Evolutionary conservation across 139 green algal genomes (phyloP).

Genomic region (Desmodesmus armatus): DNA sequence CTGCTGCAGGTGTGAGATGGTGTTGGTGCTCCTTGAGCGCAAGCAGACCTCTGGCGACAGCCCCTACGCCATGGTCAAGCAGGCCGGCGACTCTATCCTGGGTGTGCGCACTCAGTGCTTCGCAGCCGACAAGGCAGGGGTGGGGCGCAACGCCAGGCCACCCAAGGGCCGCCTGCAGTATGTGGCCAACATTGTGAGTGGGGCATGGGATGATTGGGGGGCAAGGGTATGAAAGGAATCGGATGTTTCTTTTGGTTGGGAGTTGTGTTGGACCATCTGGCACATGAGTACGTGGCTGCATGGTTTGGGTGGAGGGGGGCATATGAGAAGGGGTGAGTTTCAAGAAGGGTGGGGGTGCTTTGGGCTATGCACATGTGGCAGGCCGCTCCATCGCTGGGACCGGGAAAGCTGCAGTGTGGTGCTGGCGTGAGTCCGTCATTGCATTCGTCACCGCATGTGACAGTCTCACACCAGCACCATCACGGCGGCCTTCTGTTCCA

Average conservation of each 20-base stretch:
- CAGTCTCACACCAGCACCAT: no score
- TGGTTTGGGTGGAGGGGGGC: background rate
- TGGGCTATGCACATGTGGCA: no score
- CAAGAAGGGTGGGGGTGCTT: no score
- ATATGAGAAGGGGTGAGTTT: no score
- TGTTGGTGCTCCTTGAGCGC: slow-evolving; percentile 44
- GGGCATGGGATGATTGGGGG: slow-evolving; percentile 68
- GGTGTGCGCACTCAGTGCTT: slow-evolving; percentile 76
- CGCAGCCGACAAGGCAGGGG: slow-evolving; percentile 66
- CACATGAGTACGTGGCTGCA: background rate
- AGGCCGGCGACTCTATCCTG: slow-evolving; percentile 62
- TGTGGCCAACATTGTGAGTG: slow-evolving; percentile 72
- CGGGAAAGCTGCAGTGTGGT: no score
- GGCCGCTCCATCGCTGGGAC: no score
- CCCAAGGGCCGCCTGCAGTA: slow-evolving; percentile 69
- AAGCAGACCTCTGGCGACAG: slow-evolving; percentile 23
- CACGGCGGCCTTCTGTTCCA: no score
- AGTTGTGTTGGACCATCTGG: no score
- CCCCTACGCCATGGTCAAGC: slow-evolving; percentile 74
- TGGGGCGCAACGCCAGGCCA: slow-evolving; percentile 49
- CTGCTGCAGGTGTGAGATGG: slow-evolving; percentile 42
- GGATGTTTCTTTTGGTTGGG: background rate
- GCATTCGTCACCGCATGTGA: no score
- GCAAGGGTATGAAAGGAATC: background rate
- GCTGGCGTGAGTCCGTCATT: no score